Evolutionary conservation across 1,284 basidiomycete genomes (phyloP).

Genomic region (Kalmanozyma brasiliensis): DNA sequence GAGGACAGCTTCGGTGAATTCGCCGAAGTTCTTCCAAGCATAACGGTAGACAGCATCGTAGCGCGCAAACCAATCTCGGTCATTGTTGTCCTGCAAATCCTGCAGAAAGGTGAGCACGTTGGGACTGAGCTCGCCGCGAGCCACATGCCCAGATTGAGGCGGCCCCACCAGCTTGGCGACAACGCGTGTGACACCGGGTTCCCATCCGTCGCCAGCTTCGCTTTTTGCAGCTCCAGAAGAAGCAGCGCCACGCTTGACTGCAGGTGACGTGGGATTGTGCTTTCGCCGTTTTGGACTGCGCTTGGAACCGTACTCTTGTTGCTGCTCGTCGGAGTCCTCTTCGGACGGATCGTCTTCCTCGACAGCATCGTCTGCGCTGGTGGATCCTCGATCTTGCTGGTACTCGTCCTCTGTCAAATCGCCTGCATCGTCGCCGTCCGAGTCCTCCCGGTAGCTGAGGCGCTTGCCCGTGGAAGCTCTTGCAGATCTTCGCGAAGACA

Average conservation of each 20-base stretch:
- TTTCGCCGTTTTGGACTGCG: constrained; percentile 23
- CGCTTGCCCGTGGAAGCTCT: constrained; percentile 24
- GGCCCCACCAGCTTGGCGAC: constrained; percentile 32
- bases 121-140: constrained; percentile 83
- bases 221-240: too few species aligned
- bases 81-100: constrained; percentile 78
- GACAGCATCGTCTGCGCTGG: constrained; percentile 22
- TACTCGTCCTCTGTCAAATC: constrained; percentile 34
- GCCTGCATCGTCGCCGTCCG: constrained; percentile 14
- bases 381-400: constrained; percentile 15
- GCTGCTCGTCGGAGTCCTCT: constrained; percentile 4
- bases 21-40: constrained; percentile 77
- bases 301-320: background rate
- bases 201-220: constrained; percentile 11
- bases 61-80: constrained; percentile 80
- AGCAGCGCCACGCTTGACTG: constrained; percentile 2
- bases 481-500: constrained; percentile 37
- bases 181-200: constrained; percentile 31
- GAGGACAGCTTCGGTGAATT: constrained; percentile 79
- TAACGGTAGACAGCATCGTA: constrained; percentile 70
- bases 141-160: constrained; percentile 70
- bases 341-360: constrained; percentile 6
- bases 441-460: constrained; percentile 32
- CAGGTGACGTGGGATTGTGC: background rate
- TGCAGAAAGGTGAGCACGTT: constrained; percentile 83